phyloP scores from a whole-genome alignment of 2,329 filamentous ascomycete species.

The Talaromyces sp. region DNA sequence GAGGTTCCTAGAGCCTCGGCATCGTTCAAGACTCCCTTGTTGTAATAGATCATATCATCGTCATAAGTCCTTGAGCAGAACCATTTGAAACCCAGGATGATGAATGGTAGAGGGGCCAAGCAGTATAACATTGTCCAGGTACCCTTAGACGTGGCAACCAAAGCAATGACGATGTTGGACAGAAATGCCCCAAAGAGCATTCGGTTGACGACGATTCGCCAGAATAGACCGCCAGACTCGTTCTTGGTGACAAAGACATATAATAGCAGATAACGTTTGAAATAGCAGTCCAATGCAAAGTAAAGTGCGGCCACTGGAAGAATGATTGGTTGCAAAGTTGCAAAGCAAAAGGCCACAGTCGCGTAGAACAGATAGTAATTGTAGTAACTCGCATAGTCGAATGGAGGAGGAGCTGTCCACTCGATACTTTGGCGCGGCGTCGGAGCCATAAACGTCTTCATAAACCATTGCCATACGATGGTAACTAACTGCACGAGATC shows the following conservation, averaged over 20 bases:
- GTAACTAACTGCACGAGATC: constrained; percentile 88
- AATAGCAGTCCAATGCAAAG: constrained; percentile 78
- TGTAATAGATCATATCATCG: constrained; percentile 75
- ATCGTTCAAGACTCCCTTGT: constrained; percentile 59
- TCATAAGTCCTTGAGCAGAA: constrained; percentile 78
- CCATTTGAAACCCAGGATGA: constrained; percentile 80
- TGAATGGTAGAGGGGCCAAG: constrained; percentile 70
- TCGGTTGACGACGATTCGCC: constrained; percentile 91
- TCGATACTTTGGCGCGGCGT: constrained; percentile 91
- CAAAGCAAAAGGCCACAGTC: constrained; percentile 82
- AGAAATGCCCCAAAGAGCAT: constrained; percentile 78
- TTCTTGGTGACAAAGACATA: constrained; percentile 97
- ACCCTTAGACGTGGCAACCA: constrained; percentile 70
- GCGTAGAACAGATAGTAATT: constrained; percentile 96
- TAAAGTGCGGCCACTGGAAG: constrained; percentile 84
- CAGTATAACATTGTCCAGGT: constrained; percentile 64
- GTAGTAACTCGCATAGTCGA: constrained; percentile 96
- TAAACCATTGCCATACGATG: constrained; percentile 78
- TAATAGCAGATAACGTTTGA: constrained; percentile 93
- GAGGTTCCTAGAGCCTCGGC: constrained; percentile 41
- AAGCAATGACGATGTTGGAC: constrained; percentile 72
- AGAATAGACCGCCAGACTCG: constrained; percentile 89
- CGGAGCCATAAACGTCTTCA: constrained; percentile 77
- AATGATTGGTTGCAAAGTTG: constrained; percentile 80
- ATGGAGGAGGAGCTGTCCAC: constrained; percentile 83